Evolutionary conservation across 805 yeast genomes (phyloP).

Genomic region (Alloascoidea africana): DNA sequence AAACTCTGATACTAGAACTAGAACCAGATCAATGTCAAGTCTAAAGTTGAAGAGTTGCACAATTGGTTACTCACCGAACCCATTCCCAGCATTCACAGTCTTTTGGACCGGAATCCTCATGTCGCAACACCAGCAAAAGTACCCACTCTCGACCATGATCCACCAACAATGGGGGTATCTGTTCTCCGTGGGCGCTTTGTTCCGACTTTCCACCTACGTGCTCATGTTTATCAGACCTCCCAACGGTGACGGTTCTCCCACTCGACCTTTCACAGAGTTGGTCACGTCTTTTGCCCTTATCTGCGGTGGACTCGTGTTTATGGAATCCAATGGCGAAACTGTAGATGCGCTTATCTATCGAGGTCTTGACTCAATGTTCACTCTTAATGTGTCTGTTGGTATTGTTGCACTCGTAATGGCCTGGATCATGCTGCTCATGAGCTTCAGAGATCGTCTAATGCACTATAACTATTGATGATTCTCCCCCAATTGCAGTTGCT

Average conservation of each 20-base stretch:
- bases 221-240: conserved; percentile 28
- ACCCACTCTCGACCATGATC: conserved; percentile 57
- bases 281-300: conserved; percentile 64
- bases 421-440: conserved; percentile 65
- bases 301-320: conserved; percentile 83
- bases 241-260: conserved; percentile 23
- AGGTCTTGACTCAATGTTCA: conserved; percentile 81
- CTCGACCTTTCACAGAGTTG: conserved; percentile 79
- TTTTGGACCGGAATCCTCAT: conserved; percentile 94
- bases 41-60: conserved; percentile 30
- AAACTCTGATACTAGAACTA: no score
- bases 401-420: conserved; percentile 66
- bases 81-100: conserved; percentile 84
- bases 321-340: conserved; percentile 82
- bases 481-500: no score
- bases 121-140: conserved; percentile 89
- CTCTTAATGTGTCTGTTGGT: conserved; percentile 78
- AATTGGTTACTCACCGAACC: conserved; percentile 82
- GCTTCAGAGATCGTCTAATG: conserved; percentile 37
- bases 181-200: conserved; percentile 66
- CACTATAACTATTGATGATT: no score
- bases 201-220: conserved; percentile 52
- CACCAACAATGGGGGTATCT: conserved; percentile 91
- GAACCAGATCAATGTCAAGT: no score
- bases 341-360: conserved; percentile 69